These are phyloP conservation scores for Pleurozium schreberi DNA, from an alignment of 225 moss, liverwort and hornwort genomes.

Conservation along the genomic window DNA sequence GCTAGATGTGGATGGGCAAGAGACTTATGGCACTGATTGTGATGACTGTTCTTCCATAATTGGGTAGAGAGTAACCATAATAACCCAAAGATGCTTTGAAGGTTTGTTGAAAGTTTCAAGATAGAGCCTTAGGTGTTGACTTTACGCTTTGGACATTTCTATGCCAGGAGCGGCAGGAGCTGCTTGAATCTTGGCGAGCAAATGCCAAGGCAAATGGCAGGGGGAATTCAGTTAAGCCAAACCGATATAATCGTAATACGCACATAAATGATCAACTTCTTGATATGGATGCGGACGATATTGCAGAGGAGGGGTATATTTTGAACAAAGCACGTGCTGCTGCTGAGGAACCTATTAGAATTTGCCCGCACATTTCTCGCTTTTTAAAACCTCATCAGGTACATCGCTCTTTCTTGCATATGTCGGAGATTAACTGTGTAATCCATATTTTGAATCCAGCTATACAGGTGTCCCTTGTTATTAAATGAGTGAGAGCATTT, in stretches of 20 bases:
- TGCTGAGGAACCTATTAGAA: slow-evolving; percentile 52
- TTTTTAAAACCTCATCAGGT: slow-evolving; percentile 86
- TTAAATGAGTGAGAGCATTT: not conserved
- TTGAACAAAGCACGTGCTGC: slow-evolving; percentile 64
- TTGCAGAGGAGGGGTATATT: slow-evolving; percentile 28
- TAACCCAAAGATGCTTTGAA: not conserved
- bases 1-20: not conserved
- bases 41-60: not conserved
- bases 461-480: not conserved
- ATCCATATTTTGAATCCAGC: not conserved
- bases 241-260: slow-evolving; percentile 17
- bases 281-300: slow-evolving; percentile 46
- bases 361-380: slow-evolving; percentile 39
- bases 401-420: not conserved
- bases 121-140: not conserved
- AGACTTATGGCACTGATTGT: not conserved
- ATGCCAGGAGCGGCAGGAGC: slow-evolving; percentile 79
- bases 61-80: not conserved
- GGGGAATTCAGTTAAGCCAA: slow-evolving; percentile 11
- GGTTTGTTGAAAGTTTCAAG: not conserved
- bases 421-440: not conserved
- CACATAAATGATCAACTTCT: slow-evolving; percentile 13
- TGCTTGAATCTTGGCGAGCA: slow-evolving; percentile 59
- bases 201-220: slow-evolving; percentile 26
- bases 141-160: not conserved